These are phyloP conservation scores for Favolaschia claudopus DNA, from an alignment of 768 basidiomycete genomes.

Conservation along the genomic window DNA sequence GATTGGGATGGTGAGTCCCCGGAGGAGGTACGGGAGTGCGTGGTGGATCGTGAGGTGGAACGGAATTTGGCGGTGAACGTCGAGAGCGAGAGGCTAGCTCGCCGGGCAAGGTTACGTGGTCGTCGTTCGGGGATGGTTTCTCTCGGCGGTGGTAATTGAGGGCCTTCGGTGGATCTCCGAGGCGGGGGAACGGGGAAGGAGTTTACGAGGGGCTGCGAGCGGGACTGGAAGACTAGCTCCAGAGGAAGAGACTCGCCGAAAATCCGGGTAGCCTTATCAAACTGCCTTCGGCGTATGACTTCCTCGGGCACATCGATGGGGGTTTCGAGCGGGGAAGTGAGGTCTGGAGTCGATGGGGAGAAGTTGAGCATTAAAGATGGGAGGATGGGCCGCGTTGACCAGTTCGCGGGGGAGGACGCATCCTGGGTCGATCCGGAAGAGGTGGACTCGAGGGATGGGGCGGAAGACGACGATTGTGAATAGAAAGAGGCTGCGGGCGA, in stretches of 20 bases:
- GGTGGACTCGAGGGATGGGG: slow-evolving; percentile 3
- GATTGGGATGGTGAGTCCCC: too few species aligned
- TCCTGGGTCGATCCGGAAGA: slow-evolving; percentile 4
- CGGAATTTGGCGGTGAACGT: slow-evolving; percentile 13
- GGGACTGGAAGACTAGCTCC: slow-evolving; percentile 22
- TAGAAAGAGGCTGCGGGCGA: slow-evolving; percentile 17
- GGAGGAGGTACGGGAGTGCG: slow-evolving; percentile 14
- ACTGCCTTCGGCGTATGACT: slow-evolving; percentile 16
- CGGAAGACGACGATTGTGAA: slow-evolving; percentile 2
- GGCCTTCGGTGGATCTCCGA: slow-evolving; percentile 8
- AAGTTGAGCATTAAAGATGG: background rate
- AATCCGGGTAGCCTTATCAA: slow-evolving; percentile 20
- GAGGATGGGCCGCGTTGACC: background rate
- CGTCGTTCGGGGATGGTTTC: background rate
- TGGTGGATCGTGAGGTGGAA: background rate
- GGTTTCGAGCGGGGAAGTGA: slow-evolving; percentile 13
- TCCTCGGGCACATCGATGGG: slow-evolving; percentile 14
- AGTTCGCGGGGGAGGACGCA: background rate
- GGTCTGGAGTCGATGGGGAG: background rate
- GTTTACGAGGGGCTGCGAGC: slow-evolving; percentile 3
- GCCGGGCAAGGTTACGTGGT: background rate
- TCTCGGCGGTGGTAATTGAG: background rate
- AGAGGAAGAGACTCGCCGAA: slow-evolving; percentile 19
- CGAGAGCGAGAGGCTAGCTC: slow-evolving; percentile 13
- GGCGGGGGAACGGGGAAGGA: slow-evolving; percentile 13